phyloP scores from a whole-genome alignment of 306 rosid genomes.

The Rosa lucieae region DNA sequence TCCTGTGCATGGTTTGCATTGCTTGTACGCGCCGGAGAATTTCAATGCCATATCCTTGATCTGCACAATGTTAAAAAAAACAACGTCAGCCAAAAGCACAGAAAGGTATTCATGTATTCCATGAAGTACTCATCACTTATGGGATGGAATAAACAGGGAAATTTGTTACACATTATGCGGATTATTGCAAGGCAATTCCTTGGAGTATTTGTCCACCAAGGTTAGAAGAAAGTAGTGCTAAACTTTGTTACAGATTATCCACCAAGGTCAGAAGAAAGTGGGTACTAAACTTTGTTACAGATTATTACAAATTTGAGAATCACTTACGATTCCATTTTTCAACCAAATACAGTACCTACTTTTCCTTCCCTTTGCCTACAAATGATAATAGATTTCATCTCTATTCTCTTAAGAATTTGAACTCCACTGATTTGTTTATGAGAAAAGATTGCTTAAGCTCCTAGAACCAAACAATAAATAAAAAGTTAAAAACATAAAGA shows the following conservation, averaged over 20 bases:
- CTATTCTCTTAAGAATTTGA: not conserved
- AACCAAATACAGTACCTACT: not conserved
- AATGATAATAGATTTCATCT: not conserved
- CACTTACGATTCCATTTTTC: not conserved
- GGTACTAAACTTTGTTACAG: not conserved
- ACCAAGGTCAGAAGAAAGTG: too few species aligned
- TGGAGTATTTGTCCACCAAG: not conserved
- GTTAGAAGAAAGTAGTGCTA: not conserved
- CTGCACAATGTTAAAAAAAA: conserved; percentile 40
- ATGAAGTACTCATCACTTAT: not conserved
- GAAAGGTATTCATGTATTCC: not conserved
- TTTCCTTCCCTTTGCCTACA: not conserved
- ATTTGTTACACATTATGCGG: not conserved
- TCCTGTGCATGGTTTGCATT: conserved; percentile 74
- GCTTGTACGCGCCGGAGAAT: conserved; percentile 68
- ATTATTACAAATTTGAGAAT: not conserved
- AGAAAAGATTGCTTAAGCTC: not conserved
- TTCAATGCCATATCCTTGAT: conserved; percentile 88
- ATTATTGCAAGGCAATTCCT: not conserved
- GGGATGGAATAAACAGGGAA: not conserved
- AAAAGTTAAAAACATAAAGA: not conserved
- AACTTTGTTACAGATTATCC: not conserved
- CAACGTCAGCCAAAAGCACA: not conserved
- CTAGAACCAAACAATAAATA: not conserved
- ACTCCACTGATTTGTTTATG: not conserved